phyloP scores from a whole-genome alignment of 768 basidiomycete genomes.

The Boletus barrowsii region DNA sequence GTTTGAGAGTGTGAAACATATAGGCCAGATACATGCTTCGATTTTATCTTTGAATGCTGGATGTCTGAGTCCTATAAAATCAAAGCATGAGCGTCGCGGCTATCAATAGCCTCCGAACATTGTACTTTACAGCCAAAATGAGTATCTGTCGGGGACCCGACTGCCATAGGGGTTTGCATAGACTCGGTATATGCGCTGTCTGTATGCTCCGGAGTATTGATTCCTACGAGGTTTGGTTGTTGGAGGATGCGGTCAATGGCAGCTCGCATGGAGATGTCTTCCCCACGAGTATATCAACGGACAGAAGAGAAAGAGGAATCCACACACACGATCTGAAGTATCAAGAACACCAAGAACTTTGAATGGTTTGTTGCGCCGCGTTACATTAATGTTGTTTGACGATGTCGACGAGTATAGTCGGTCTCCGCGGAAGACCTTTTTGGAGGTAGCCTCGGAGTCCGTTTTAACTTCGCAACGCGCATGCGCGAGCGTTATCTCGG shows the following conservation, averaged over 20 bases:
- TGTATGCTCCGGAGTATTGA: not conserved
- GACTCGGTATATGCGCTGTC: not conserved
- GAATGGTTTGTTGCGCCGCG: slow-evolving; percentile 15
- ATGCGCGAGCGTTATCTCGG: slow-evolving; percentile 28
- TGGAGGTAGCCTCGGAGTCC: not conserved
- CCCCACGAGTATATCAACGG: not conserved
- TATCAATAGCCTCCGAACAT: not conserved
- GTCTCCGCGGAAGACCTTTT: not conserved
- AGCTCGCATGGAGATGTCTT: slow-evolving; percentile 28
- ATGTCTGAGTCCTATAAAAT: slow-evolving; percentile 3
- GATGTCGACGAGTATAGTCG: slow-evolving; percentile 1
- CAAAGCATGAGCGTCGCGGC: slow-evolving; percentile 1
- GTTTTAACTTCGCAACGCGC: slow-evolving; percentile 13
- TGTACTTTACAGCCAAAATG: slow-evolving; percentile 12
- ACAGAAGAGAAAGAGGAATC: slow-evolving; percentile 1
- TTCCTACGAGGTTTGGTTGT: slow-evolving; percentile 23
- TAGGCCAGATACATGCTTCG: not conserved
- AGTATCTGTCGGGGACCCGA: not conserved
- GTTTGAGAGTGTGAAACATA: not conserved
- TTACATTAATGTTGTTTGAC: not conserved
- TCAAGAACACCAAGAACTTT: slow-evolving; percentile 26
- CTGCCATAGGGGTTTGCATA: not conserved
- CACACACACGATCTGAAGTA: slow-evolving; percentile 26
- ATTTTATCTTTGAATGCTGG: not conserved
- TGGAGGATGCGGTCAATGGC: slow-evolving; percentile 30